Percentiles rank a stretch among this genome's conserved stretches.
These are phyloP conservation scores for Clonostachys rhizophaga DNA, from an alignment of 2,329 filamentous ascomycete species.

Conservation along the genomic window DNA sequence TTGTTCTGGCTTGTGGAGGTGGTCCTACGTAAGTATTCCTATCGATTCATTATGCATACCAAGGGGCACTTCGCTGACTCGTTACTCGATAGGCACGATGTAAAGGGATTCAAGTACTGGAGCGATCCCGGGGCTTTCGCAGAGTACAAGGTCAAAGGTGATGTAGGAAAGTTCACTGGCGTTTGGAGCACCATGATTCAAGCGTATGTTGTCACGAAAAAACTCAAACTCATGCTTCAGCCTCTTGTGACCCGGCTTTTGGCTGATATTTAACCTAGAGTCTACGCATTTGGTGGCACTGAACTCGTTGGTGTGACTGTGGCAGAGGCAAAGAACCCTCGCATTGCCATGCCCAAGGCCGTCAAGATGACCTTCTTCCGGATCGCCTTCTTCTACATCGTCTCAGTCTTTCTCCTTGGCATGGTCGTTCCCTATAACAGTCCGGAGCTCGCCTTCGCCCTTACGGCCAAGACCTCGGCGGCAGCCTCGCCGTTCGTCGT, in stretches of 20 bases:
- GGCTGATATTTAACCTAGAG: too few species aligned
- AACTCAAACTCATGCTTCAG: too few species aligned
- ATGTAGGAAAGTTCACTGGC: conserved; percentile 31
- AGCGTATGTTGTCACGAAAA: conserved; percentile 17
- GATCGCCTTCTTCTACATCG: conserved; percentile 27
- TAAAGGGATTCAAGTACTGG: conserved; percentile 41
- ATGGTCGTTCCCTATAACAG: conserved; percentile 28
- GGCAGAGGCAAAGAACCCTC: conserved; percentile 27
- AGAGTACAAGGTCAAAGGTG: conserved; percentile 28
- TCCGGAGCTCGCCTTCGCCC: conserved; percentile 37
- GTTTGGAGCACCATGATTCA: conserved; percentile 40
- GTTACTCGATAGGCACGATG: conserved; percentile 16
- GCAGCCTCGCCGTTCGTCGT: conserved; percentile 53
- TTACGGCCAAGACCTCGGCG: conserved; percentile 23
- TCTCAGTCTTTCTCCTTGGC: conserved; percentile 30
- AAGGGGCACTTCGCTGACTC: too few species aligned
- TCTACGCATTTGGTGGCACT: conserved; percentile 21
- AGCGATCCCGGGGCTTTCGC: conserved; percentile 34
- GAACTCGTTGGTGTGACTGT: conserved; percentile 26
- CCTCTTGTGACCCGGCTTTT: too few species aligned
- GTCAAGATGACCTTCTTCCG: conserved; percentile 24
- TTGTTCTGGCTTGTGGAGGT: conserved; percentile 42
- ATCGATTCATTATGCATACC: too few species aligned
- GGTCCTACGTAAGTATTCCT: conserved; percentile 19
- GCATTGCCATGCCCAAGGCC: conserved; percentile 27